Base-by-base conservation (phyloP, 306 rosid species). In the Leucaena leucocephala region DNA sequence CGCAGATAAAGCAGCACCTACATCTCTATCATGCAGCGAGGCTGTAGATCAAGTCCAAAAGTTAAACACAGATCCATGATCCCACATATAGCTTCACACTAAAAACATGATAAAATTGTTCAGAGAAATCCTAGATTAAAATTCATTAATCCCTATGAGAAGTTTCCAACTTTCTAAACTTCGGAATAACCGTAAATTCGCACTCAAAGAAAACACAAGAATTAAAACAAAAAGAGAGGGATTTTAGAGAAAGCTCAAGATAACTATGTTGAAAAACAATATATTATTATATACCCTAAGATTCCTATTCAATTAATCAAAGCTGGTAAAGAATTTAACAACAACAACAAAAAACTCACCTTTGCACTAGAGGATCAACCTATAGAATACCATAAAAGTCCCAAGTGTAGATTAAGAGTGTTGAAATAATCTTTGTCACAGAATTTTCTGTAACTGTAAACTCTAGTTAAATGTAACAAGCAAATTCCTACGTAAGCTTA, bases 51-150 rank as follows among this genome's bases (percentile, higher is more conserved):
- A 9, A 19, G 62, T 35, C 66, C 49, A 72, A 38, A 11, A 54
- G 22, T 19, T 39, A 55, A 35, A 64, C 81, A 48, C 11, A 76
- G 79, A 85, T 85, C 86, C 76, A 45, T 45, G 71, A 82, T 40
- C 83, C 59, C 71, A 82, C 40, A 78, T 67, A 65, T 55, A 69
- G 44, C 43, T 78, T 65, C 73, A 64, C 62, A 78, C 54, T 55
- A 4, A 46, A 67, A 76, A 35, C 77, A 39, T 6, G 9, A 4
- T 35, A 78, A 33, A 82, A 46, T 71, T 54, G 4, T 73, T 14
- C 4, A n/a, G 59, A 12, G 42, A 44, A 70, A 63, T 12, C 63
- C 63, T 43, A 7, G 70, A 78, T 78, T 78, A 71, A 78, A 62
- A 75, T 34, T 48, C 74, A 80, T 71, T 8, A 76, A 1, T 48